phyloP scores from a whole-genome alignment of 345 rosid genomes.

The Eucalyptus sp. region DNA sequence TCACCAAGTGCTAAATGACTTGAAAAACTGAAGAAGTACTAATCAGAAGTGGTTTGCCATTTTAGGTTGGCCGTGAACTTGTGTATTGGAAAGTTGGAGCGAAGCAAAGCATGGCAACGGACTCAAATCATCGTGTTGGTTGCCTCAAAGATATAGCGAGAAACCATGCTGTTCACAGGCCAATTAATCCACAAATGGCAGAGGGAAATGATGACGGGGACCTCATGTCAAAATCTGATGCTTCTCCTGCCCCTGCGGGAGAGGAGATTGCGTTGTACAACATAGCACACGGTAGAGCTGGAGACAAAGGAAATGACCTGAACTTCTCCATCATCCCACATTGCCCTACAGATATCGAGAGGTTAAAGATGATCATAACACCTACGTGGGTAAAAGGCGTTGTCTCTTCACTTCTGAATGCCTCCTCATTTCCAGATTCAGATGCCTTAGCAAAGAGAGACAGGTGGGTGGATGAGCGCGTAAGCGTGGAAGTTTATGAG shows the following conservation, averaged over 20 bases:
- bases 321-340: slow-evolving; percentile 82
- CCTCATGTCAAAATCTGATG: background rate
- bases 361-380: slow-evolving; percentile 53
- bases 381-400: slow-evolving; percentile 60
- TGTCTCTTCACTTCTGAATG: slow-evolving; percentile 35
- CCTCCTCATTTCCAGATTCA: slow-evolving; percentile 26
- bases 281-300: slow-evolving; percentile 69
- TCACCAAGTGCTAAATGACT: background rate
- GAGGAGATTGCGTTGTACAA: slow-evolving; percentile 51
- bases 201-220: background rate
- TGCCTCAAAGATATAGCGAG: slow-evolving; percentile 1
- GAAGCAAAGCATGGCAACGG: slow-evolving; percentile 5
- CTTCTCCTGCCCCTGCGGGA: slow-evolving; percentile 44
- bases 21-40: background rate
- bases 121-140: background rate
- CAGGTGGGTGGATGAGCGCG: slow-evolving; percentile 19
- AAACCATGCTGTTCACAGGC: background rate
- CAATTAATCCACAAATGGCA: background rate
- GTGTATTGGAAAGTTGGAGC: slow-evolving; percentile 56
- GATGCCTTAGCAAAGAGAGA: slow-evolving; percentile 22
- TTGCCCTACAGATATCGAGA: slow-evolving; percentile 38
- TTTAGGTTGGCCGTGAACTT: slow-evolving; percentile 53
- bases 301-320: slow-evolving; percentile 83
- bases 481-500: slow-evolving; percentile 66
- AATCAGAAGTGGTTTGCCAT: background rate